These are phyloP conservation scores for Xylaria sp. DNA, from an alignment of 2,329 filamentous ascomycete genomes.

Conservation along the genomic window DNA sequence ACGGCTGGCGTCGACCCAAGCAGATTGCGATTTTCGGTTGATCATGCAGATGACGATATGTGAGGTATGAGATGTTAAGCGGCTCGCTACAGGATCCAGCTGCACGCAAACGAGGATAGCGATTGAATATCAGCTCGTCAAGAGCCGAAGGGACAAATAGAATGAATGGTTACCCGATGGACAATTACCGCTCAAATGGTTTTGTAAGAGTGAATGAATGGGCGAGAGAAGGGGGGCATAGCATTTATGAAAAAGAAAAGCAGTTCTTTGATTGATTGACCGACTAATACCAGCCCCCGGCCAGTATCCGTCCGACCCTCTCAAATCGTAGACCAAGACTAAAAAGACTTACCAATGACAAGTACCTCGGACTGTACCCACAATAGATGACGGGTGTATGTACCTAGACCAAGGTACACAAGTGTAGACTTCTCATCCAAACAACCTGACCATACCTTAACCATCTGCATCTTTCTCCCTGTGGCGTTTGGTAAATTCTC, in stretches of 20 bases:
- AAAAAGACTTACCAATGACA: constrained; percentile 14
- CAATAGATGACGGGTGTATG: constrained; percentile 12
- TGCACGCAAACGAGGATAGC: constrained; percentile 17
- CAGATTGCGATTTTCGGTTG: constrained; percentile 32
- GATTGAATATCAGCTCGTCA: constrained; percentile 26
- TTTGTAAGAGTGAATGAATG: constrained; percentile 23
- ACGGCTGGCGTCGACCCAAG: constrained; percentile 25
- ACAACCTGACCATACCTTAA: background rate
- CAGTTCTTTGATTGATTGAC: background rate
- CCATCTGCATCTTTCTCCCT: constrained; percentile 4
- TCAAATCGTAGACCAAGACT: background rate
- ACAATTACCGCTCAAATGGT: constrained; percentile 35
- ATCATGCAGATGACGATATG: constrained; percentile 32
- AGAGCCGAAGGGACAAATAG: constrained; percentile 22
- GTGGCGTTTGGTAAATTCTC: constrained; percentile 8
- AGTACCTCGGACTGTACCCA: constrained; percentile 1
- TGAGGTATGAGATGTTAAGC: constrained; percentile 20
- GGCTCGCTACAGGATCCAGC: constrained; percentile 14
- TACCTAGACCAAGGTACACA: background rate
- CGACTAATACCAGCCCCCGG: background rate
- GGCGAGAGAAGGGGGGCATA: constrained; percentile 18
- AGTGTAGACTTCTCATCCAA: constrained; percentile 8
- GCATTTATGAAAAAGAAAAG: constrained; percentile 40
- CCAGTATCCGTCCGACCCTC: too few species aligned
- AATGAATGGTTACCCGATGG: constrained; percentile 17